phyloP scores from a whole-genome alignment of 2,329 filamentous ascomycete species.

The Ophiostoma australiae region DNA sequence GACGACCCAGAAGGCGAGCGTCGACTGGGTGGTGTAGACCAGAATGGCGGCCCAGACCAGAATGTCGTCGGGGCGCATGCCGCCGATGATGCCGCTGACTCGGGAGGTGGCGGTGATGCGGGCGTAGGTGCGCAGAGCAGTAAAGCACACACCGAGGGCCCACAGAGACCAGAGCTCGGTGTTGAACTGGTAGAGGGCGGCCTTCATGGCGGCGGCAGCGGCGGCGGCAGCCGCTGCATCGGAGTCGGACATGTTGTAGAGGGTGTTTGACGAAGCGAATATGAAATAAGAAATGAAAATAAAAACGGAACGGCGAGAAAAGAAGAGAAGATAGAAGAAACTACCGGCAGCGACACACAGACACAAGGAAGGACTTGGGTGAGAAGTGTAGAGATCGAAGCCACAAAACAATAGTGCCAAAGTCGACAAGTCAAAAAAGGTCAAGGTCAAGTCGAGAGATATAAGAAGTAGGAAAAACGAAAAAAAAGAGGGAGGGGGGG shows the following conservation, averaged over 20 bases:
- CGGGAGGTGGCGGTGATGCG: slow-evolving; percentile 32
- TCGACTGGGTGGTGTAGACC: slow-evolving; percentile 47
- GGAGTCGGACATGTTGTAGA: not conserved
- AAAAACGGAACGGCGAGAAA: not conserved
- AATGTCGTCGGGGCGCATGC: slow-evolving; percentile 37
- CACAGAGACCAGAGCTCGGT: slow-evolving; percentile 38
- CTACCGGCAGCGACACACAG: not conserved
- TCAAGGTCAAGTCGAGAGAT: no score
- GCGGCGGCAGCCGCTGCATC: slow-evolving; percentile 27
- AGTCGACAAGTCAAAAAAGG: not conserved
- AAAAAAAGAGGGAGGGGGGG: not conserved
- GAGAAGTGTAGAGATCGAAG: not conserved
- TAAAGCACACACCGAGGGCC: slow-evolving; percentile 35
- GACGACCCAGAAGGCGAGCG: slow-evolving; percentile 45
- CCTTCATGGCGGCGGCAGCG: slow-evolving; percentile 28
- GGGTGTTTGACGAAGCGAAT: not conserved
- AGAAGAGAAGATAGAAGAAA: not conserved
- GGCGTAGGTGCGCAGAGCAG: slow-evolving; percentile 37
- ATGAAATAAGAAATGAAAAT: not conserved
- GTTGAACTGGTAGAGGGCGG: slow-evolving; percentile 32
- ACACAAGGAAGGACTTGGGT: slow-evolving; percentile 12
- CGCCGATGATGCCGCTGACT: slow-evolving; percentile 29
- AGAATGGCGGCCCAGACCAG: slow-evolving; percentile 40
- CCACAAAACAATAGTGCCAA: not conserved
- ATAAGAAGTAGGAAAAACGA: not conserved